Percentiles rank a stretch among this genome's conserved stretches.
Conservation (phyloP, 768 basidiomycete genomes). For the Multifurca ochricompacta region DNA sequence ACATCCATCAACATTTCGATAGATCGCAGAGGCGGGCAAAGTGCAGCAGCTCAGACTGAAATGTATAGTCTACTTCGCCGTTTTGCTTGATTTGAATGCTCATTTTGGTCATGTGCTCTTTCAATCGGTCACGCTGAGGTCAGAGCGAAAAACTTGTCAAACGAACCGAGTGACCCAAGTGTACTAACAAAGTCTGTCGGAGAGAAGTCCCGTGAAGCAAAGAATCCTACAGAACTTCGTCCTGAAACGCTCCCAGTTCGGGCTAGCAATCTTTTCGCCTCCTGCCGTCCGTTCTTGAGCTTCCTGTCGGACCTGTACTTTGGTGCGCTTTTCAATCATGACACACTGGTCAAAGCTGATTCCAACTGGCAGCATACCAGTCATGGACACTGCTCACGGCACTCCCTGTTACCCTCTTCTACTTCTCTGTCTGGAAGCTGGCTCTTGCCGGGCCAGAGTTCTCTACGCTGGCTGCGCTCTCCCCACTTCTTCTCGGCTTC, state of each 20-base stretch:
- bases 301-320: conserved; percentile 47
- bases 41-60: conserved; percentile 24
- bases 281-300: conserved; percentile 5
- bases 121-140: background rate
- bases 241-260: background rate
- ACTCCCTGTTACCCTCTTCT: conserved; percentile 75
- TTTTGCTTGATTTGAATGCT: conserved; percentile 30
- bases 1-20: conserved; percentile 27
- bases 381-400: conserved; percentile 82
- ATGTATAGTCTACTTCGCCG: conserved; percentile 42
- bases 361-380: conserved; percentile 46
- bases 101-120: conserved; percentile 1
- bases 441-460: conserved; percentile 79
- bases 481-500: conserved; percentile 54
- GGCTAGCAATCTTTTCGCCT: background rate
- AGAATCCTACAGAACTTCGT: background rate
- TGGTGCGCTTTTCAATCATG: conserved; percentile 36
- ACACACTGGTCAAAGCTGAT: background rate
- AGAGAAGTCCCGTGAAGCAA: background rate
- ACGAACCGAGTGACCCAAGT: conserved; percentile 3
- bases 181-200: background rate
- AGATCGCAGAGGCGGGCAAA: conserved; percentile 17
- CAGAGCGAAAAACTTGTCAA: conserved; percentile 6
- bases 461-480: conserved; percentile 60
- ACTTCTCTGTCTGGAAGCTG: conserved; percentile 89